These are phyloP conservation scores for Chlamydomonas incerta DNA, from an alignment of 139 green algal genomes.

Conservation along the genomic window DNA sequence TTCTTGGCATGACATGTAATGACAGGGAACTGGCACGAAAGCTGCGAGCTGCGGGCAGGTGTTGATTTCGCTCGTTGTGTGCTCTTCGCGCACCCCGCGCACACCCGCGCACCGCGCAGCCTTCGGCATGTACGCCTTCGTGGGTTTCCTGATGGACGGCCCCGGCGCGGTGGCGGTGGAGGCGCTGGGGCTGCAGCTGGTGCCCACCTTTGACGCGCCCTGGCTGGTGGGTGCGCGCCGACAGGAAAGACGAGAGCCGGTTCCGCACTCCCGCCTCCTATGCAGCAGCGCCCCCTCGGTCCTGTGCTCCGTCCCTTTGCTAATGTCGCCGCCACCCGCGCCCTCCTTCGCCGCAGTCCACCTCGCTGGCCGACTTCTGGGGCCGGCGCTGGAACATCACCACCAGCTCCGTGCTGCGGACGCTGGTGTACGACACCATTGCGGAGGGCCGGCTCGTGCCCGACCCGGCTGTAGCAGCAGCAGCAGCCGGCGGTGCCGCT, in stretches of 20 bases:
- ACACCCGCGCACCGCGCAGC: constrained; percentile 19
- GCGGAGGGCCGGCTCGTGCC: constrained; percentile 37
- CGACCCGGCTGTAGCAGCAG: no score
- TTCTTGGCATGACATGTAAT: no score
- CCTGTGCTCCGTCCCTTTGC: not conserved
- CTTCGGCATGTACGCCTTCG: constrained; percentile 37
- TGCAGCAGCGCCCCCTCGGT: no score
- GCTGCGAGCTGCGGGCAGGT: no score
- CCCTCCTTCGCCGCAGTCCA: constrained; percentile 15
- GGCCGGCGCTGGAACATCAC: constrained; percentile 63
- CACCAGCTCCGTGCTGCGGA: constrained; percentile 42
- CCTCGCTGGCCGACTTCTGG: constrained; percentile 61
- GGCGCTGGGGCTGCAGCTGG: constrained; percentile 46
- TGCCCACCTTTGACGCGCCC: constrained; percentile 63
- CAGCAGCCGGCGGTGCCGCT: no score
- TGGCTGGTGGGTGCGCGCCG: constrained; percentile 48
- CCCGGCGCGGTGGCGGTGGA: constrained; percentile 45
- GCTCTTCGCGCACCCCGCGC: no score
- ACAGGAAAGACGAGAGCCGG: no score
- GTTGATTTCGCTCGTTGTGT: not conserved
- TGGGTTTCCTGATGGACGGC: constrained; percentile 58
- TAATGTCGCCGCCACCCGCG: no score
- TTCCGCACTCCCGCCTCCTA: no score
- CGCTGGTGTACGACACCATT: constrained; percentile 57
- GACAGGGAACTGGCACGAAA: no score